Percentiles rank a stretch among this genome's conserved stretches.
Conservation (phyloP, 352 stramenopile species). For the Aphanomyces cochlioides region DNA sequence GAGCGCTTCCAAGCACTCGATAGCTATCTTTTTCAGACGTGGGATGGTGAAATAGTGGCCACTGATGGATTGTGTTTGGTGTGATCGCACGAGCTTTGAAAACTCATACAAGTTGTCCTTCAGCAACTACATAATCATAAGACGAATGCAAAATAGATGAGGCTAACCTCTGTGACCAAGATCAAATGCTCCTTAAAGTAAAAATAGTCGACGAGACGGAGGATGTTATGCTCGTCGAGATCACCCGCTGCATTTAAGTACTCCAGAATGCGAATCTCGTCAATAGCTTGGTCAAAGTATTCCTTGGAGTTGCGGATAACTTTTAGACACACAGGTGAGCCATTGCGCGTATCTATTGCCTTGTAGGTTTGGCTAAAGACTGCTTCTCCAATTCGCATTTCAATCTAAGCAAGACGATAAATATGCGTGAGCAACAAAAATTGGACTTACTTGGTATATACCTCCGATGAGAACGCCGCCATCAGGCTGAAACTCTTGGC, state of each 20-base stretch:
- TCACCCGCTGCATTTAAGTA: constrained; percentile 71
- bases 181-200: constrained; percentile 92
- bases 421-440: constrained; percentile 14
- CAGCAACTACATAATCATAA: constrained; percentile 62
- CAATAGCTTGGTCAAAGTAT: constrained; percentile 96
- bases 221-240: constrained; percentile 87
- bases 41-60: constrained; percentile 93
- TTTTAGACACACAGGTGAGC: constrained; percentile 93
- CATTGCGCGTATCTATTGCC: constrained; percentile 50
- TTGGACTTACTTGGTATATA: constrained; percentile 51
- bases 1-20: constrained; percentile 72
- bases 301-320: constrained; percentile 99
- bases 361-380: constrained; percentile 85
- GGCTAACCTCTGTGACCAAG: constrained; percentile 90
- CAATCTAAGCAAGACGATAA: constrained; percentile 40
- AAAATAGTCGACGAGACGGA: constrained; percentile 89
- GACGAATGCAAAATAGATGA: not conserved
- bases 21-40: constrained; percentile 85
- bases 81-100: constrained; percentile 64
- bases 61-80: constrained; percentile 23
- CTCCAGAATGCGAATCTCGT: constrained; percentile 75
- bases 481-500: constrained; percentile 66
- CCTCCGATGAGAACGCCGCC: constrained; percentile 51
- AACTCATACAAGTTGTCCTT: constrained; percentile 98
- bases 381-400: constrained; percentile 69